Conservation (phyloP, 257 asterid genomes). For the Pogostemon cablin region DNA sequence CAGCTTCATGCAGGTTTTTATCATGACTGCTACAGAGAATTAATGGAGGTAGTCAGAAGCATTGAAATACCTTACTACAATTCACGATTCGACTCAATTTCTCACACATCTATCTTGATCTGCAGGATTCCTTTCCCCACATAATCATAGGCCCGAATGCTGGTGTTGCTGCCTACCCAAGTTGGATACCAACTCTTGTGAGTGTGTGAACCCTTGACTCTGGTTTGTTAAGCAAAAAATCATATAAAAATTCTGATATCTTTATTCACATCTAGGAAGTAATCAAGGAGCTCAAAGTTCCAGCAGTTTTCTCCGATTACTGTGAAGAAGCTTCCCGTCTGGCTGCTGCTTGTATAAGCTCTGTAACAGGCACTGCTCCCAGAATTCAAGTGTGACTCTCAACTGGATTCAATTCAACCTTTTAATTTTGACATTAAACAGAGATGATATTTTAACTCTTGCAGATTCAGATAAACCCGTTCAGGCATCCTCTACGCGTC, state of each 20-base stretch:
- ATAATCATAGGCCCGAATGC: conserved; percentile 85
- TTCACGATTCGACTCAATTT: background rate
- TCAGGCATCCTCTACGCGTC: conserved; percentile 83
- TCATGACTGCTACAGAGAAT: conserved; percentile 61
- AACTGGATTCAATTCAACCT: background rate
- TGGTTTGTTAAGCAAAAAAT: background rate
- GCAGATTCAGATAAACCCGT: conserved; percentile 89
- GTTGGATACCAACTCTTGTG: conserved; percentile 94
- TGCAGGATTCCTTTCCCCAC: conserved; percentile 66
- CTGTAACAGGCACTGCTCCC: conserved; percentile 50
- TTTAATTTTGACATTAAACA: background rate
- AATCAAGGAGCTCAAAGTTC: conserved; percentile 62
- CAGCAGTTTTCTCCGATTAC: conserved; percentile 85
- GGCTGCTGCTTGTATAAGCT: conserved; percentile 66
- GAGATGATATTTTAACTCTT: conserved; percentile 11
- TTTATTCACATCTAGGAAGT: conserved; percentile 49
- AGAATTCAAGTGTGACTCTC: conserved; percentile 53
- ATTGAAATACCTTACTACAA: background rate
- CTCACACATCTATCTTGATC: conserved; percentile 26
- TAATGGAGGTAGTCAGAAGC: conserved; percentile 56
- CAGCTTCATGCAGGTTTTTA: conserved; percentile 80
- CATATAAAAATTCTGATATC: background rate
- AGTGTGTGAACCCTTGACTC: conserved; percentile 34
- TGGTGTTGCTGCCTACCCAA: conserved; percentile 85
- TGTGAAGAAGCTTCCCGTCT: conserved; percentile 91